A percentile compares a stretch with the other conserved stretches of the same genome.
Conservation (phyloP, 768 basidiomycete genomes). For the Calocera viscosa region DNA sequence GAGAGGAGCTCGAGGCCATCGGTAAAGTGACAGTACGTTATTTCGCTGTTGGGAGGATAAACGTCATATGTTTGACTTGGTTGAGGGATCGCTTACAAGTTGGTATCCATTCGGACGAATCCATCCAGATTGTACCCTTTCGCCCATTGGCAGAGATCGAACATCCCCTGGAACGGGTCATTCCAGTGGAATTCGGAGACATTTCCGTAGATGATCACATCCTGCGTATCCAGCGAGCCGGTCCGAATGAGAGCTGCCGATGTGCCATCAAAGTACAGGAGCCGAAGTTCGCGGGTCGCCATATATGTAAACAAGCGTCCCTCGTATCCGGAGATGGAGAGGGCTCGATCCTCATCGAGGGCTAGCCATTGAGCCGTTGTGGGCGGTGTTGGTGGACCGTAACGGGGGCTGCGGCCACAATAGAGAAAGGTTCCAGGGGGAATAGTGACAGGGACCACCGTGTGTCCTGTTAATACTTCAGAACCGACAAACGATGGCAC, state of each 20-base stretch:
- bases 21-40: slow-evolving; percentile 12
- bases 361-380: slow-evolving; percentile 19
- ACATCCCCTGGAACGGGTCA: background rate
- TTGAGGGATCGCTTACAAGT: background rate
- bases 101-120: slow-evolving; percentile 3
- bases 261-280: slow-evolving; percentile 20
- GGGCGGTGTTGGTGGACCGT: slow-evolving; percentile 15
- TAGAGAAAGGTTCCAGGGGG: slow-evolving; percentile 15
- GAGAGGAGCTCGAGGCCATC: background rate
- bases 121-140: background rate
- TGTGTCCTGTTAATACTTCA: background rate
- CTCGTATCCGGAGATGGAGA: slow-evolving; percentile 18
- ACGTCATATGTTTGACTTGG: background rate
- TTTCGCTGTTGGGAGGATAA: slow-evolving; percentile 1
- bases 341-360: slow-evolving; percentile 21
- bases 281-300: slow-evolving; percentile 16
- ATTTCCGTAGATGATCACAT: slow-evolving; percentile 20
- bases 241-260: slow-evolving; percentile 17
- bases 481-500: background rate
- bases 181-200: slow-evolving; percentile 1
- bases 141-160: background rate
- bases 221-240: slow-evolving; percentile 23
- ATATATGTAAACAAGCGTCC: slow-evolving; percentile 21
- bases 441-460: slow-evolving; percentile 10
- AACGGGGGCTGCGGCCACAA: slow-evolving; percentile 19